Evolutionary conservation across 108 stramenopile species (phyloP), one percentile per base, ranked within the genome.

Genomic region (Fragilaria radians): DNA sequence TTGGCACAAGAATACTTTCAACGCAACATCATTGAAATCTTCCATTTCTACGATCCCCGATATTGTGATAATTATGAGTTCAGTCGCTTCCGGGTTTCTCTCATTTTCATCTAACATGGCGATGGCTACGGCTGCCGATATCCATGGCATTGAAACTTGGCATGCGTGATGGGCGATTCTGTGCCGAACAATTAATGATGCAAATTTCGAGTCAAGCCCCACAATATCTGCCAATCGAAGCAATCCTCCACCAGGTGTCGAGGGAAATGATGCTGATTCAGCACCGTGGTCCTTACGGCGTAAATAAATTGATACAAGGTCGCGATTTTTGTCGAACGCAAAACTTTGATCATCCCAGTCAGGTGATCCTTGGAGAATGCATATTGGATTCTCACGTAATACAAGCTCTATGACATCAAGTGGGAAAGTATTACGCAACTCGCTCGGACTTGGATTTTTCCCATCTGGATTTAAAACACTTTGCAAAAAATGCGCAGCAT

Each of bases 171-270:
- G 61, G 24, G 72, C 71, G 57, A 88, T 79, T 5, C 60, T 54
- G 21, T 32, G 61, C 57, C 81, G 80, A 21, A 82, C 77, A 19
- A 76, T 11, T 18, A 83, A 66, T 25, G 66, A 61, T 4, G 71
- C 60, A 4, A 48, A 33, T 0, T 55, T 57, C 49, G 65, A 29
- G 27, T 55, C 53, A 28, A 77, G 50, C 46, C 79, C 86, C 19
- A 88, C 55, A 14, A 82, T 71, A 27, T 67, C 80, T 0, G 86
- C 76, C 17, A 88, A 53, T 31, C 80, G 73, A 54, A 88, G 77
- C 23, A 84, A 62, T n/a, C 68, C 66, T 11, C 60, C 76, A 23
- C 80, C 83, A 22, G 83, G 83, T 66, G 82, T 65, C 18, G 76
- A 67, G 4, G 81, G 83, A 1, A 72, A 61, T 7, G 52, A 54